Evolutionary conservation across 2,329 filamentous ascomycete genomes (phyloP).

Genomic region (Cytospora chrysosperma): DNA sequence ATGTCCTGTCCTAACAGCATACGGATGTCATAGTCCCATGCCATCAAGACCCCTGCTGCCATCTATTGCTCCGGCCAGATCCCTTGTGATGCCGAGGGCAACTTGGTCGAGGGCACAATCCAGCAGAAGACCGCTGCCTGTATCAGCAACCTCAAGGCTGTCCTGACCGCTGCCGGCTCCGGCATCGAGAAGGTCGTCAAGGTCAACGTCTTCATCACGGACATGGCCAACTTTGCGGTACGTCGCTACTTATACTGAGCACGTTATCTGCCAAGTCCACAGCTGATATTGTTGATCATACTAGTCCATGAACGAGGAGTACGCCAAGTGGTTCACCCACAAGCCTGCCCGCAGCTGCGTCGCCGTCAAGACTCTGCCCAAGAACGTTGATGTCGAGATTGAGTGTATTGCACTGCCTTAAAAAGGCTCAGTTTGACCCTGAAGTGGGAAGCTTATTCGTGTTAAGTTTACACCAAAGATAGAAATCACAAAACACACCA

Average conservation of each 20-base stretch:
- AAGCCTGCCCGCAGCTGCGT: conserved; percentile 90
- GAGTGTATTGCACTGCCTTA: conserved; percentile 77
- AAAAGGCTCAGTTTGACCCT: conserved; percentile 9
- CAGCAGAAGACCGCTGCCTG: conserved; percentile 62
- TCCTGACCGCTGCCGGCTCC: conserved; percentile 79
- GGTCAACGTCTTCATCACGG: conserved; percentile 85
- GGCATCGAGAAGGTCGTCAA: conserved; percentile 81
- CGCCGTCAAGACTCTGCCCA: conserved; percentile 83
- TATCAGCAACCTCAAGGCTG: conserved; percentile 77
- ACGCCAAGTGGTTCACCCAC: conserved; percentile 78
- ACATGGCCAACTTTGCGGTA: conserved; percentile 83
- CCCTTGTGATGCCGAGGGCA: conserved; percentile 59
- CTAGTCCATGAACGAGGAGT: conserved; percentile 78
- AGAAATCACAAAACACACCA: background rate
- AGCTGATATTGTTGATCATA: background rate
- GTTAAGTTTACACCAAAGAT: background rate
- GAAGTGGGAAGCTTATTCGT: background rate
- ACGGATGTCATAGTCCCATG: conserved; percentile 53
- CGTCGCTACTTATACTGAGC: conserved; percentile 27
- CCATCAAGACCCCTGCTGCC: conserved; percentile 63
- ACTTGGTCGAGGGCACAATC: conserved; percentile 58
- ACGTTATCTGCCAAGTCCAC: too few species aligned
- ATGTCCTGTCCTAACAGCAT: conserved; percentile 3
- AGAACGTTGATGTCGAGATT: conserved; percentile 85
- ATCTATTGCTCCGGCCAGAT: conserved; percentile 72